A percentile compares a stretch with the other conserved stretches of the same genome.
Conservation (phyloP, 352 stramenopile genomes). For the Saprolegnia parasitica region DNA sequence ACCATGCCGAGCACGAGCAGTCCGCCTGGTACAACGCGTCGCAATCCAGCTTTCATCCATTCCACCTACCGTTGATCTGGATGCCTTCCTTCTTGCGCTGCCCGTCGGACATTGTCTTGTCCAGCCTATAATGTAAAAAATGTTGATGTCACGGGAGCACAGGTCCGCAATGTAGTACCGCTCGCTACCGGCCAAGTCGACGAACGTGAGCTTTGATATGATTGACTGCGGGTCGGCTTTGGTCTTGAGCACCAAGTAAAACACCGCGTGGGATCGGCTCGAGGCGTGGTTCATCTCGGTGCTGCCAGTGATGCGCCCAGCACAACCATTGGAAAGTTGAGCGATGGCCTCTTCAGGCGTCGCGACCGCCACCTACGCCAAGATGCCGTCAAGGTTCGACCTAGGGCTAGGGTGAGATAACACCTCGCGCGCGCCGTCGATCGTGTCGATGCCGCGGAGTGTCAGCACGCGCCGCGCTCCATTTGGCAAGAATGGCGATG, state of each 20-base stretch:
- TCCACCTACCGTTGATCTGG: slow-evolving; percentile 76
- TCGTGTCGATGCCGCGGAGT: slow-evolving; percentile 62
- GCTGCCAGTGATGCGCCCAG: slow-evolving; percentile 73
- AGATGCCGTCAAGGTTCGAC: neutral
- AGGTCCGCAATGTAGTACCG: slow-evolving; percentile 31
- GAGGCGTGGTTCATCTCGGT: slow-evolving; percentile 87
- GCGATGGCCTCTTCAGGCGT: slow-evolving; percentile 59
- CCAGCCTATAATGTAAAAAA: slow-evolving; percentile 36
- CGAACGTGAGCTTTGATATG: slow-evolving; percentile 83
- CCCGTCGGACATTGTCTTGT: slow-evolving; percentile 80
- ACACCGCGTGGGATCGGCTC: slow-evolving; percentile 82
- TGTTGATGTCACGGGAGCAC: neutral
- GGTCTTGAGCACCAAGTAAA: slow-evolving; percentile 75
- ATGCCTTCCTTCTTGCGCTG: slow-evolving; percentile 87
- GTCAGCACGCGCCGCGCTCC: slow-evolving; percentile 45
- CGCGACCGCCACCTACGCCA: slow-evolving; percentile 47
- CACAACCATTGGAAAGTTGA: slow-evolving; percentile 61
- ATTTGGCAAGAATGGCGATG: slow-evolving; percentile 36
- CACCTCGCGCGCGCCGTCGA: slow-evolving; percentile 74
- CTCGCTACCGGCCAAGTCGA: slow-evolving; percentile 82
- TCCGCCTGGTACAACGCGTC: slow-evolving; percentile 52
- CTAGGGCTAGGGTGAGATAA: neutral
- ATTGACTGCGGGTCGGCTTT: slow-evolving; percentile 29
- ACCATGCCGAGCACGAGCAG: slow-evolving; percentile 80
- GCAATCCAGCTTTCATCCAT: no score